Evolutionary conservation across 768 basidiomycete species (phyloP), one percentile per base, ranked within the genome.

Genomic region (Thelephora aurantiotincta): DNA sequence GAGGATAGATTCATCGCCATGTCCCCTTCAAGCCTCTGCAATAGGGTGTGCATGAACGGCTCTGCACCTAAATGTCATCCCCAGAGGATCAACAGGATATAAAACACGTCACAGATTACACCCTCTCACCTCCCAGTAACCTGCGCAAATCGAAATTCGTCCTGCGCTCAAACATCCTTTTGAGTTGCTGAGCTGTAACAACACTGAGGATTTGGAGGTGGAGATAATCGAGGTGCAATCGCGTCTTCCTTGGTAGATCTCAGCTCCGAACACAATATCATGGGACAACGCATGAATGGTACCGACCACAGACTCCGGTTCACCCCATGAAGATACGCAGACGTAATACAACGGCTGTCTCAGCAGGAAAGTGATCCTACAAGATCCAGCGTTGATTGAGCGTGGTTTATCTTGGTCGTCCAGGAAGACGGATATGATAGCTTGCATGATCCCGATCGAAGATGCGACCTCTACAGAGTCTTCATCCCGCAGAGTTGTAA

Each of bases 241-340:
- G 77, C 54, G 85, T 82, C 94, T 98, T 80, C 48, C 75, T 80
- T 82, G 67, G 71, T 66, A 60, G 70, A 62, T 50, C 57, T 65
- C 58, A 68, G 57, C 51, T 55, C 51, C 54, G 42, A 49, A 46
- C 44, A 42, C 46, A 7, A 18, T 41, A 9, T 22, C 41, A 26
- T 26, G 42, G 16, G 19, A 16, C 6, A 22, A 13, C 14, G 33
- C 49, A 43, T 35, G 23, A n/a, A 18, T 14, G 30, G 48, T 45
- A 69, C 89, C 66, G 66, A 97, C 93, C 53, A 97, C 82, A 51
- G 85, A 88, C 64, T 97, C 96, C 0, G 96, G 94, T 63, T 98
- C 96, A 11, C 87, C 87, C 88, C 89, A 94, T 11, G 83, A 79
- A 18, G 90, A 92, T 11, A 80, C 81, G 52, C 87, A 93, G 23